Base-by-base conservation (phyloP, 768 basidiomycete genomes). In the Lactifluus pinguis region DNA sequence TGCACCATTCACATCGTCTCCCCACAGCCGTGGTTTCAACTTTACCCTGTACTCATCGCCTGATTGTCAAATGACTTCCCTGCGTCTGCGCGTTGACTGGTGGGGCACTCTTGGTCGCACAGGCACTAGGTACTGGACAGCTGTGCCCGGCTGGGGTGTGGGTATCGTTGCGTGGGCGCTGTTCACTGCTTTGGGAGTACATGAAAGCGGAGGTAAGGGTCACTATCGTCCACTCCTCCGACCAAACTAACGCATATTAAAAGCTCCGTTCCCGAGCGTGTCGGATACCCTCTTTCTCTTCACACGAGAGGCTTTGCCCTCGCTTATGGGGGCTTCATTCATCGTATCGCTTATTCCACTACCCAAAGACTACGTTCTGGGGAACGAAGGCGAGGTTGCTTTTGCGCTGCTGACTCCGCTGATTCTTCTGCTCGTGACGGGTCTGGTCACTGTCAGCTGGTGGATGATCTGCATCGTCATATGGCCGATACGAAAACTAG, bases 121-220 rank as follows among this genome's bases (percentile, higher is more conserved):
- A 70, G 83, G 84, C 1, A 75, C 84, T 17, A 78, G 95, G 25
- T 98, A 92, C 73, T 80, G 86, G 50, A 85, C 83, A 36, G 84
- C 85, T 2, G 67, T 89, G 0, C 75, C 85, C 3, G 80, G 80
- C 30, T 97, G 94, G 87, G 77, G 84, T 2, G 74, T 87, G 2
- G 92, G 88, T 4, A 72, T 91, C n/a, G 80, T 84, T 1, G 76
- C 80, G 4, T 65, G 89, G 15, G 67, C 85, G 0, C 57, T 88
- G 21, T 85, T 81, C 65, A 71, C 77, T 38, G 79, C 77, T 6
- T 84, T 81, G 82, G 70, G 67, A 15, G 53, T 57, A 4, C 53
- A 67, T 30, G 67, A 72, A 14, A 61, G 66, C 10, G 70, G 71
- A 30, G 68, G 74, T 63, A 65, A 47, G 41, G 67, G 21, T 15